Evolutionary conservation across 306 rosid genomes (phyloP).

Genomic region (Cotoneaster glaucophyllus): DNA sequence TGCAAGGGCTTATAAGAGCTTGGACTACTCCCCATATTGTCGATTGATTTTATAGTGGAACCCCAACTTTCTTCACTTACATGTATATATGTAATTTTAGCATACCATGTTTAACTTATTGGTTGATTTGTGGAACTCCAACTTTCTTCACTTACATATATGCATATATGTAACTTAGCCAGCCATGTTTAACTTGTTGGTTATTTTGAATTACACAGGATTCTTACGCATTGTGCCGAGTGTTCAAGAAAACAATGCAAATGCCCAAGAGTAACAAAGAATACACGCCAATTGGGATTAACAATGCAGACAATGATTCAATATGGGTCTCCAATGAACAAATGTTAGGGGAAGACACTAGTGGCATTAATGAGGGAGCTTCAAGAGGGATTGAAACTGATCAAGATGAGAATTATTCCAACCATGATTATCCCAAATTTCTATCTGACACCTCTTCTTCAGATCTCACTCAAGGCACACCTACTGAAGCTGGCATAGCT

Average conservation of each 20-base stretch:
- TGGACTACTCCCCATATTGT: too few species aligned
- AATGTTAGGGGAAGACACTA: constrained; percentile 32
- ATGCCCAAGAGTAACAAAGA: constrained; percentile 37
- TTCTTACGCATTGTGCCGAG: constrained; percentile 86
- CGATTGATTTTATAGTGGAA: background rate
- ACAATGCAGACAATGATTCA: constrained; percentile 18
- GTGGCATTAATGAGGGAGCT: constrained; percentile 30
- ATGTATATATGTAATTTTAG: background rate
- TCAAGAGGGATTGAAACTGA: constrained; percentile 38
- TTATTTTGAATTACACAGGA: constrained; percentile 37
- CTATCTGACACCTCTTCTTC: constrained; percentile 76
- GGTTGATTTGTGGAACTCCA: background rate
- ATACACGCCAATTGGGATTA: constrained; percentile 11
- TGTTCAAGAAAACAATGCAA: constrained; percentile 73
- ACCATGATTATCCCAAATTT: constrained; percentile 35
- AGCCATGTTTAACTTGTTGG: background rate
- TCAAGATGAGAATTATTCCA: constrained; percentile 33
- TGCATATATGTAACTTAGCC: background rate
- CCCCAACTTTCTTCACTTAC: too few species aligned
- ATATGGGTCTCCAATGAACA: constrained; percentile 31
- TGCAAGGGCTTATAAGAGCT: too few species aligned
- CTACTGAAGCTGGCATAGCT: constrained; percentile 40
- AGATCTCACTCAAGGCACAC: constrained; percentile 90
- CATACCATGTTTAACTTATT: background rate
- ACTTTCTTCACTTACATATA: too few species aligned